These are phyloP conservation scores for Fusarium algeriense DNA, from an alignment of 2,329 filamentous ascomycete species.

Conservation along the genomic window DNA sequence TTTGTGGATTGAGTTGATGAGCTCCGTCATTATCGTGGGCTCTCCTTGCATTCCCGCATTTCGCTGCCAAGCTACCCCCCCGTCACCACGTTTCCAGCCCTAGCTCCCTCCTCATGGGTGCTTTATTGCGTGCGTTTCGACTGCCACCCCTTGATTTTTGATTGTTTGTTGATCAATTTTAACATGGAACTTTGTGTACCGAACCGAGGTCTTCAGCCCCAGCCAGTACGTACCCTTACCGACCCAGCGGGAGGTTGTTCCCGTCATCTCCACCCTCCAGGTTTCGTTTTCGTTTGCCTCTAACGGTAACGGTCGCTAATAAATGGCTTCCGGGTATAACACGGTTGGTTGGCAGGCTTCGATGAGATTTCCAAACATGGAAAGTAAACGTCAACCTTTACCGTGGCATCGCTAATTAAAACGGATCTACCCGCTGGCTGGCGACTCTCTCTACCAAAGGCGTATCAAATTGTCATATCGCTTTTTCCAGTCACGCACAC, in stretches of 20 bases:
- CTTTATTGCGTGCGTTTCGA: constrained; percentile 28
- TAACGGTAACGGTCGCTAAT: constrained; percentile 39
- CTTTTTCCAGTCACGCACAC: constrained; percentile 8
- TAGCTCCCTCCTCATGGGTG: constrained; percentile 10
- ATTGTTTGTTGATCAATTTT: constrained; percentile 13
- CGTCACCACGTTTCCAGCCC: constrained; percentile 44
- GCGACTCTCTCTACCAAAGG: constrained; percentile 11
- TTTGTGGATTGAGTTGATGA: constrained; percentile 36
- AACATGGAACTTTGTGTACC: constrained; percentile 32
- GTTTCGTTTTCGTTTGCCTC: constrained; percentile 8
- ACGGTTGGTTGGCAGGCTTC: constrained; percentile 28
- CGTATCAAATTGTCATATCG: constrained; percentile 15
- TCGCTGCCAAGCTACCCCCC: constrained; percentile 35
- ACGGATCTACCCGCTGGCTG: constrained; percentile 40
- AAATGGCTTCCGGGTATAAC: constrained; percentile 16
- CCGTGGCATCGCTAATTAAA: constrained; percentile 27
- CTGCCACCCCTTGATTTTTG: constrained; percentile 21
- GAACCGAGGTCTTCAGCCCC: constrained; percentile 37
- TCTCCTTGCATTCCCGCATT: constrained; percentile 44
- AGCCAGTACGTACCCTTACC: constrained; percentile 26
- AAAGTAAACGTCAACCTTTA: constrained; percentile 30
- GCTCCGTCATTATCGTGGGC: constrained; percentile 34
- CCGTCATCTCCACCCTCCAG: constrained; percentile 24
- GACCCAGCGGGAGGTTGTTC: constrained; percentile 26
- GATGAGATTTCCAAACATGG: constrained; percentile 34